Evolutionary conservation across 2,329 filamentous ascomycete genomes (phyloP), one percentile per base, ranked within the genome.

Genomic region (Xylariaceae sp.): DNA sequence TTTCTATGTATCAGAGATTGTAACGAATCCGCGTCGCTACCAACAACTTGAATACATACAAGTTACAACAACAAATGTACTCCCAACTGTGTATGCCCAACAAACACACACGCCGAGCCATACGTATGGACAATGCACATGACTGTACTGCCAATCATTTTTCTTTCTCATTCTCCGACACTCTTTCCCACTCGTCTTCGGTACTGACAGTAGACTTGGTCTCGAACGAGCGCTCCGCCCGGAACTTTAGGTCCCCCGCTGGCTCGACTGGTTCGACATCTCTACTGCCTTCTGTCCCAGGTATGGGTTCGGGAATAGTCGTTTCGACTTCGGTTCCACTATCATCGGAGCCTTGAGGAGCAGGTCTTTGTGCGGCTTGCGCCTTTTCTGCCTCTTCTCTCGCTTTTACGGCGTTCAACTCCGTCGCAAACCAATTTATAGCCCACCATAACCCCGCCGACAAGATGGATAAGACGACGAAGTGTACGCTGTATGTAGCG

Each of bases 131-230:
- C 37, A 42, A 42, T 9, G 37, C 37, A 13, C 11, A 42, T 42
- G 23, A 37, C 53, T 35, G 15, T 48, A 39, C 50, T 51, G 39
- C 34, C 35, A 15, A 53, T 60, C 56, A 64, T 54, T 84, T 84
- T 65, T 83, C 81, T 67, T 80, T 80, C 78, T 86, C 84, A 60
- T 80, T 84, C 73, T 89, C 88, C 18, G 90, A 91, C 3, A 97
- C 88, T 79, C 94, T 95, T 78, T 97, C 93, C 93, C 93, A 97
- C 76, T 97, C 93, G 70, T 93, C 93, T 76, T 97, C 93, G 3
- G 92, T 97, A 75, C 91, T 93, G 17, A 74, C 80, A 55, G 81
- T 80, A 51, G 82, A 85, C 72, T 80, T 83, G 23, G 76, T 78
- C 44, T 78, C 79, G 54, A 75, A 72, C 52, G 73, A 67, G 50